Base-by-base conservation (phyloP, 139 green algal species). In the Chlorella sp. region DNA sequence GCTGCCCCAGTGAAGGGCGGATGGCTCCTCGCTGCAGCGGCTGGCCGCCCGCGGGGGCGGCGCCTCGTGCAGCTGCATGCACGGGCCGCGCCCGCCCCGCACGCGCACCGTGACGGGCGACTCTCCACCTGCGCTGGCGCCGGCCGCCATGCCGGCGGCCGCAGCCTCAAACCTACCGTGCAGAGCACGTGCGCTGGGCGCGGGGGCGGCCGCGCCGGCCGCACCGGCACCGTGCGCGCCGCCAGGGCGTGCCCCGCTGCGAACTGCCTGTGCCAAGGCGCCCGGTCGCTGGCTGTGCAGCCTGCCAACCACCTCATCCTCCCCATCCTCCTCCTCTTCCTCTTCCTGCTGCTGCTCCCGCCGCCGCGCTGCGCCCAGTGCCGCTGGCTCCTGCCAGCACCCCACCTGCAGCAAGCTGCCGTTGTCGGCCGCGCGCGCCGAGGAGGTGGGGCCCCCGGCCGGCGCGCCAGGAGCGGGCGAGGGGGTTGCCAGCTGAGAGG, bases 1-100 rank as follows among this genome's bases (percentile, higher is more conserved):
- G 35, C 51, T 42, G 33, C 75, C 75, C 75, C 75, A 81, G 35
- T 65, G 64, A 0, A 81, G 68, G 27, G 42, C 51, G 42, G 75
- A 75, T 25, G 75, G 63, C 33, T 80, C 74, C 29, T 63, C 27
- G 1, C n/a, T n/a, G n/a, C n/a, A n/a, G n/a, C n/a, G 72, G 71
- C 14, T 36, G 23, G 12, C 29, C 17, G 61, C 43, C 46, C 50
- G 19, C 31, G 0, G 1, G 0, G 25, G 6, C 17, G 4, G 36
- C 50, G 11, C 25, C 67, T 12, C 27, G 42, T 35, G 27, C 56
- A 25, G 14, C 36, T 0, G 19, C 36, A n/a, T n/a, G n/a, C n/a
- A n/a, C n/a, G 36, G 9, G 35, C 15, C 43, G 14, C 46, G 46
- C 43, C 46, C 67, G 46, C 46, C 46, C 67, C 8, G 29, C 29